Evolutionary conservation across 805 yeast genomes (phyloP).

Genomic region (Candida schatavii): DNA sequence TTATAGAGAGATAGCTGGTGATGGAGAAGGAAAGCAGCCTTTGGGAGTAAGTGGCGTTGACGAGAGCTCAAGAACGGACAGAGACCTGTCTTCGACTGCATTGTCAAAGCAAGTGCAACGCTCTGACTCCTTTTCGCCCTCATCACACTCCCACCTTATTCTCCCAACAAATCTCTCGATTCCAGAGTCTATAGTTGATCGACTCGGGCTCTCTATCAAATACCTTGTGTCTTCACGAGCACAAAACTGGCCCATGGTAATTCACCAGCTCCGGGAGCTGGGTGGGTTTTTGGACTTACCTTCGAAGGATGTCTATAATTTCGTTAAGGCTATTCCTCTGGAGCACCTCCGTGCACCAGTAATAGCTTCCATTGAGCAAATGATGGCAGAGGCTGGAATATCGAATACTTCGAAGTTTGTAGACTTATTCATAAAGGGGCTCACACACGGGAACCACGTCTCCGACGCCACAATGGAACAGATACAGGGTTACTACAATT

Average conservation of each 20-base stretch:
- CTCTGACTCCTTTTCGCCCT: background rate
- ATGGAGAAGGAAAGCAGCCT: slow-evolving; percentile 4
- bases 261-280: slow-evolving; percentile 31
- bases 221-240: slow-evolving; percentile 35
- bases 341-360: slow-evolving; percentile 24
- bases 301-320: slow-evolving; percentile 28
- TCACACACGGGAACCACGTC: slow-evolving; percentile 22
- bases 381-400: slow-evolving; percentile 35
- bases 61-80: background rate
- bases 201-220: slow-evolving; percentile 39
- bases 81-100: background rate
- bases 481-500: slow-evolving; percentile 32
- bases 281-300: slow-evolving; percentile 36
- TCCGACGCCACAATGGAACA: slow-evolving; percentile 17
- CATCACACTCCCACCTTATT: background rate
- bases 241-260: slow-evolving; percentile 48
- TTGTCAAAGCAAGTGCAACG: background rate
- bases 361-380: slow-evolving; percentile 33
- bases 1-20: slow-evolving; percentile 7
- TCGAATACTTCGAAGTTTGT: slow-evolving; percentile 28
- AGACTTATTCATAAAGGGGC: slow-evolving; percentile 35
- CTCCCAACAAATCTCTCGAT: slow-evolving; percentile 10
- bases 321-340: slow-evolving; percentile 43
- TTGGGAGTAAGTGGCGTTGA: background rate
- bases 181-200: slow-evolving; percentile 21